These are phyloP conservation scores for Salix dunnii DNA, from an alignment of 345 rosid genomes.

Conservation along the genomic window DNA sequence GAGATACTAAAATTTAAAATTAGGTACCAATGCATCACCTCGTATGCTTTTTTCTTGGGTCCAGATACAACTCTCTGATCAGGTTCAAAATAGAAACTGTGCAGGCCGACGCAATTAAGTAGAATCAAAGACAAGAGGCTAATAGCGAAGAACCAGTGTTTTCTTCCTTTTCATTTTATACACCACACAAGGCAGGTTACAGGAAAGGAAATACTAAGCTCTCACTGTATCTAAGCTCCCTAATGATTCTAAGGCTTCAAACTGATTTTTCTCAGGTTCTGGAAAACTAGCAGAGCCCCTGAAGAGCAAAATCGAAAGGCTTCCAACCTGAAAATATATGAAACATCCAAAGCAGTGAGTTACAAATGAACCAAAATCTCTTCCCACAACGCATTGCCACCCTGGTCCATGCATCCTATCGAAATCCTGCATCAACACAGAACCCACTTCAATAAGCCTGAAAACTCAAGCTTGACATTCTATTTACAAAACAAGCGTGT, in stretches of 20 bases:
- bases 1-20: too few species aligned
- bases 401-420: constrained; percentile 47
- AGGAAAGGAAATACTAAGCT: constrained; percentile 11
- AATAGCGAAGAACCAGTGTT: background rate
- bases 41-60: too few species aligned
- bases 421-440: constrained; percentile 46
- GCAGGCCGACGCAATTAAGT: background rate
- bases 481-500: too few species aligned
- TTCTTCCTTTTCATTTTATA: background rate
- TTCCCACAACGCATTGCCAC: constrained; percentile 74
- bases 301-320: constrained; percentile 63
- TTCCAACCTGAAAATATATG: constrained; percentile 54
- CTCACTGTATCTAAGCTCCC: constrained; percentile 17
- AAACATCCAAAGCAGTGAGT: constrained; percentile 58
- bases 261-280: constrained; percentile 19
- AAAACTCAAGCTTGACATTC: background rate
- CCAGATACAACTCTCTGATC: too few species aligned
- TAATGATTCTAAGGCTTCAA: background rate
- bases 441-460: background rate
- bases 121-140: background rate
- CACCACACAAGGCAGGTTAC: background rate
- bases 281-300: constrained; percentile 44
- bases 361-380: constrained; percentile 65
- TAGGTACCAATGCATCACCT: too few species aligned
- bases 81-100: background rate